phyloP scores from a whole-genome alignment of 768 basidiomycete genomes.

The Termitomyces sp. region DNA sequence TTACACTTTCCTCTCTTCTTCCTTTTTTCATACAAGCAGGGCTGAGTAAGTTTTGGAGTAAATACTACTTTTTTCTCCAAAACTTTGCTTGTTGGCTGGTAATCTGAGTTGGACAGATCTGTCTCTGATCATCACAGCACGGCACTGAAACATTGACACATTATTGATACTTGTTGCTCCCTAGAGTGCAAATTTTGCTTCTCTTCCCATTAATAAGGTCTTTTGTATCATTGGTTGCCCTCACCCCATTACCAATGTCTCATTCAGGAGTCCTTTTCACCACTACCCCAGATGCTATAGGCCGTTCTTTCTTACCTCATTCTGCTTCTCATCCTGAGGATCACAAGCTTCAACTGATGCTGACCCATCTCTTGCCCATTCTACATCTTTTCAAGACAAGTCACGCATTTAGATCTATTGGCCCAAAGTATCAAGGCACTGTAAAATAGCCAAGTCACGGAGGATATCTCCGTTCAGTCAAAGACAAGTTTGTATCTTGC shows the following conservation, averaged over 20 bases:
- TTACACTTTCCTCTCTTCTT: neutral
- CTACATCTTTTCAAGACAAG: constrained; percentile 19
- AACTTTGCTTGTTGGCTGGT: neutral
- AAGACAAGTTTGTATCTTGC: too few relatives aligned
- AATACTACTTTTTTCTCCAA: neutral
- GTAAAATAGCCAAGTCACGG: too few relatives aligned
- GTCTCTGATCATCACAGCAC: neutral
- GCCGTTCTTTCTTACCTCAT: constrained; percentile 8
- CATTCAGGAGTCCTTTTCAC: constrained; percentile 31
- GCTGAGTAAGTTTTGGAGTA: neutral
- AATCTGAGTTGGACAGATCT: neutral
- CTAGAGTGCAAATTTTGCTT: neutral
- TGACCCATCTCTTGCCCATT: constrained; percentile 8
- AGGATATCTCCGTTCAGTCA: too few relatives aligned
- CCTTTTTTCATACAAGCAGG: neutral
- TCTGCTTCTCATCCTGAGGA: constrained; percentile 6
- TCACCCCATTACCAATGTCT: constrained; percentile 27
- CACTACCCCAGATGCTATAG: constrained; percentile 25
- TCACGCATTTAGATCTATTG: too few relatives aligned
- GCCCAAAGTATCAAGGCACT: too few relatives aligned
- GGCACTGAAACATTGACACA: neutral
- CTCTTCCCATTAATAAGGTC: neutral
- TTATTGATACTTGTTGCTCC: constrained; percentile 4
- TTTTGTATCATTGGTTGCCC: constrained; percentile 7
- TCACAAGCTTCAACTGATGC: constrained; percentile 10